Percentiles rank a stretch among this genome's conserved stretches.
Evolutionary conservation across 1,284 basidiomycete species (phyloP).

Genomic region (Neolentinus lepideus): DNA sequence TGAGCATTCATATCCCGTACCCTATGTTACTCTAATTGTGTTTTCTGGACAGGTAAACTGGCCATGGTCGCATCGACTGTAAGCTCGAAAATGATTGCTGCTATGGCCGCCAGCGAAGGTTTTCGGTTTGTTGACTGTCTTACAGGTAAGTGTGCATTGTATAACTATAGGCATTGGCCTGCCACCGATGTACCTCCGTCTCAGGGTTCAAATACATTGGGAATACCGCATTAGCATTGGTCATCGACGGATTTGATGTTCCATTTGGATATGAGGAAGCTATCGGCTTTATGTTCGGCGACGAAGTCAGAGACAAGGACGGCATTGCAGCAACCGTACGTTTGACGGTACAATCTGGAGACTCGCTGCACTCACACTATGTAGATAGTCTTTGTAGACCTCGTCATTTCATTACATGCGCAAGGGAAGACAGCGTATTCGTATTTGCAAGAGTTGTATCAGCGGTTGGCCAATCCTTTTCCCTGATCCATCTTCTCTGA

Average conservation of each 20-base stretch:
- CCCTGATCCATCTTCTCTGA: background rate
- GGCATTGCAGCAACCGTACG: conserved; percentile 70
- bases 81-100: conserved; percentile 80
- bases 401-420: conserved; percentile 42
- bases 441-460: conserved; percentile 60
- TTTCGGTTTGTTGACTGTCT: conserved; percentile 80
- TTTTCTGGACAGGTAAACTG: conserved; percentile 40
- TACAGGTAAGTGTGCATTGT: conserved; percentile 45
- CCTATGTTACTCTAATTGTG: background rate
- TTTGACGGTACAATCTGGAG: background rate
- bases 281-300: conserved; percentile 81
- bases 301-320: conserved; percentile 76
- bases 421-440: conserved; percentile 46
- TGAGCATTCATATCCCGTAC: conserved; percentile 14
- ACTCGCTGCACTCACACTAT: background rate
- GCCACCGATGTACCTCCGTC: background rate
- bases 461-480: conserved; percentile 34
- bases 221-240: conserved; percentile 66
- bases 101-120: conserved; percentile 67
- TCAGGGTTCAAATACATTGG: conserved; percentile 82
- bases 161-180: background rate
- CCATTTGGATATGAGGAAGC: conserved; percentile 86
- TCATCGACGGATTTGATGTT: conserved; percentile 60
- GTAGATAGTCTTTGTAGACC: conserved; percentile 62
- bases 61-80: conserved; percentile 85